phyloP scores from a whole-genome alignment of 495 filamentous ascomycete genomes.

The Rusavskia elegans region DNA sequence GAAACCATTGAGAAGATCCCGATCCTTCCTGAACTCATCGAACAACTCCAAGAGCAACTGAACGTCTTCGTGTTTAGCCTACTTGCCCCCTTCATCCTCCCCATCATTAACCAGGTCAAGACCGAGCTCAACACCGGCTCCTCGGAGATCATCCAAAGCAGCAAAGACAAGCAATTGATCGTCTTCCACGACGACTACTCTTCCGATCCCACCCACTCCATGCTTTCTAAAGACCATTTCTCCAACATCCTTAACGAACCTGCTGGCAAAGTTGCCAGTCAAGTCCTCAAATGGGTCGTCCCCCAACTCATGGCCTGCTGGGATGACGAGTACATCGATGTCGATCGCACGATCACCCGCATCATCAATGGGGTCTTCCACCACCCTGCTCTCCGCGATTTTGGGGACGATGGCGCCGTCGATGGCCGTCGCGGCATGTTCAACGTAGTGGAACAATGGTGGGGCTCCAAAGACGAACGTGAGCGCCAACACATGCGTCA shows the following conservation, averaged over 20 bases:
- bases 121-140: conserved; percentile 68
- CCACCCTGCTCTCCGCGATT: conserved; percentile 59
- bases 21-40: conserved; percentile 59
- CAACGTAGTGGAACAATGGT: conserved; percentile 61
- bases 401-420: conserved; percentile 53
- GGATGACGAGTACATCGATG: conserved; percentile 59
- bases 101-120: conserved; percentile 73
- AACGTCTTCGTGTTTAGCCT: conserved; percentile 76
- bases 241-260: conserved; percentile 77
- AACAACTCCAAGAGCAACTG: conserved; percentile 54
- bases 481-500: conserved; percentile 47
- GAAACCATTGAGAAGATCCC: conserved; percentile 67
- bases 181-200: conserved; percentile 67
- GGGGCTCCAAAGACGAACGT: conserved; percentile 44
- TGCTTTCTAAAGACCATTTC: conserved; percentile 92
- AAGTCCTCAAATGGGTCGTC: conserved; percentile 64
- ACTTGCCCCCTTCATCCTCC: conserved; percentile 70
- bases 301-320: conserved; percentile 74
- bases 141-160: conserved; percentile 70
- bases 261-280: conserved; percentile 65
- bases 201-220: conserved; percentile 81
- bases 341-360: conserved; percentile 47
- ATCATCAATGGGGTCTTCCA: conserved; percentile 76
- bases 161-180: conserved; percentile 61
- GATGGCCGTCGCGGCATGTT: conserved; percentile 71